These are phyloP conservation scores for Hygrocybe coccinea DNA, from an alignment of 768 basidiomycete genomes.

Conservation along the genomic window DNA sequence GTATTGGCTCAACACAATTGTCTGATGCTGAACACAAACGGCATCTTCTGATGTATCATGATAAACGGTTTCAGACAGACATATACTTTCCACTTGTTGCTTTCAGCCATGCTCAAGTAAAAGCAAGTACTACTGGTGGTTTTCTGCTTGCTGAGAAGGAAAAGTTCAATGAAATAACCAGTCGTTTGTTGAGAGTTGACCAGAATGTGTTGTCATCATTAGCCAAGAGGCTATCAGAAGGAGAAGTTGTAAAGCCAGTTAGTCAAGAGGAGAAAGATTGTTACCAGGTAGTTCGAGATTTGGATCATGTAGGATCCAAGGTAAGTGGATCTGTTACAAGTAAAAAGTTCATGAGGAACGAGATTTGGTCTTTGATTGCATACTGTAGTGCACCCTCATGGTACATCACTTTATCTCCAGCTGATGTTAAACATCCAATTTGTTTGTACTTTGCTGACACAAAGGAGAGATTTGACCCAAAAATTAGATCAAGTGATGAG, in stretches of 20 bases:
- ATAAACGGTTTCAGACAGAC: conserved; percentile 38
- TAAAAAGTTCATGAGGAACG: conserved; percentile 22
- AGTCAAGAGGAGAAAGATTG: conserved; percentile 32
- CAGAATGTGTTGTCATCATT: conserved; percentile 17
- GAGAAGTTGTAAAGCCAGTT: conserved; percentile 21
- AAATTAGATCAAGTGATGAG: conserved; percentile 3
- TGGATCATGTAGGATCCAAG: conserved; percentile 33
- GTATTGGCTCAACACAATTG: conserved; percentile 13
- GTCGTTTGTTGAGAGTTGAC: conserved; percentile 20
- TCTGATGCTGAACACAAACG: conserved; percentile 20
- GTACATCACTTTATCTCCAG: conserved; percentile 30
- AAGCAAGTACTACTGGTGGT: conserved; percentile 21
- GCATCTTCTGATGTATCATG: conserved; percentile 33
- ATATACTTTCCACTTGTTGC: conserved; percentile 33
- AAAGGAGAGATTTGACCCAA: conserved; percentile 14
- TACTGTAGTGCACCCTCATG: conserved; percentile 21
- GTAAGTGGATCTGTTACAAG: conserved; percentile 25
- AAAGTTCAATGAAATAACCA: conserved; percentile 23
- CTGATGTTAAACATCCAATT: conserved; percentile 29
- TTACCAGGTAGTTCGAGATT: conserved; percentile 29
- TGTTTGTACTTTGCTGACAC: conserved; percentile 27
- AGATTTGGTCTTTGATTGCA: conserved; percentile 22
- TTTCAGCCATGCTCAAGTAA: conserved; percentile 40
- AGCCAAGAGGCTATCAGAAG: conserved; percentile 17
- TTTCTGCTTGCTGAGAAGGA: conserved; percentile 24